Evolutionary conservation across 2,329 filamentous ascomycete genomes (phyloP).

Genomic region (Alternaria triticimaculans): DNA sequence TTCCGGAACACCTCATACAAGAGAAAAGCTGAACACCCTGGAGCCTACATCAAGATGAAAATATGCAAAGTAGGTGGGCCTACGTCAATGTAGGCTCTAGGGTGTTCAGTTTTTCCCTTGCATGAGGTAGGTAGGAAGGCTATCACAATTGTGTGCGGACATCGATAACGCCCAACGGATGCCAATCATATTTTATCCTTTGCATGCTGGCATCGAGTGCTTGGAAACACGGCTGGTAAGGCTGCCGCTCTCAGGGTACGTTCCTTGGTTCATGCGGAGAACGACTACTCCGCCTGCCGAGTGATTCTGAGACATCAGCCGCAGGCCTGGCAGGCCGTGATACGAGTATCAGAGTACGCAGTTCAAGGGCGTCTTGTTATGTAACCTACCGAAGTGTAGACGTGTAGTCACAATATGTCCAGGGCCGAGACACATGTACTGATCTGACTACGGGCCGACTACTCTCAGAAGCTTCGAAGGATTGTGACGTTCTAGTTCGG

Average conservation of each 20-base stretch:
- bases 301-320: not conserved
- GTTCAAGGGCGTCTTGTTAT: not conserved
- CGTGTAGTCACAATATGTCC: not conserved
- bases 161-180: not conserved
- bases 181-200: not conserved
- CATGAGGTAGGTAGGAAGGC: not conserved
- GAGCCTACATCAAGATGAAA: no score
- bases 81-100: no score
- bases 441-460: not conserved
- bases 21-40: no score
- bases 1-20: no score
- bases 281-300: not conserved
- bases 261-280: not conserved
- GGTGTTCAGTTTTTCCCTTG: no score
- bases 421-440: not conserved
- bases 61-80: no score
- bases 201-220: not conserved
- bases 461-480: not conserved
- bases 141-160: not conserved
- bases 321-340: not conserved
- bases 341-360: not conserved
- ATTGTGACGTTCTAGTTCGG: not conserved
- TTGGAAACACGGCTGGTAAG: not conserved
- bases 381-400: not conserved
- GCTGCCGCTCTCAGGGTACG: not conserved